Base-by-base conservation (phyloP, 2,329 filamentous ascomycete genomes). In the Penicillium paneum region DNA sequence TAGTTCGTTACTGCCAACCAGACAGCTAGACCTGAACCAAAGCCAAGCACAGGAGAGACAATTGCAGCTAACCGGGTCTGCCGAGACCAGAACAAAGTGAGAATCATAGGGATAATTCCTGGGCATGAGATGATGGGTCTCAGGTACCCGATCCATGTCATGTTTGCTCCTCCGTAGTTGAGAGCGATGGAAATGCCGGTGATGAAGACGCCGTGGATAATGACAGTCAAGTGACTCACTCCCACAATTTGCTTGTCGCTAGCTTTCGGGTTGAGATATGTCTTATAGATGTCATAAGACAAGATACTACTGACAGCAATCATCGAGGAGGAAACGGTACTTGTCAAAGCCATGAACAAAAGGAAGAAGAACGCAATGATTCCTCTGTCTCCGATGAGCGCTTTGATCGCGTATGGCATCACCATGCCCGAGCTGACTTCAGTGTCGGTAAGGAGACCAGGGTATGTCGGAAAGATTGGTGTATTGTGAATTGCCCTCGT, bases 291-390 rank as follows among this genome's bases (percentile, higher is more conserved):
- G 56, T 81, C 78, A 46, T 79, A 75, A 5, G 77, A 78, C 8
- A 81, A 65, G 40, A 81, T 80, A 52, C 75, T 78, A 66, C 74
- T 78, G 21, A 80, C 78, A 1, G 79, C 79, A 44, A 81, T 81
- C 71, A 80, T 76, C 5, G 74, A 77, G 0, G 79, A 79, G 0
- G 77, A 79, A 0, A 80, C 72, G 0, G 78, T 80, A 48, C 74
- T 78, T 0, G 79, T 81, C 26, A 81, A 61, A 4, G 79, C 77
- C 79, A 81, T 81, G 65, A 81, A 81, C 1, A 80, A 65, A 8
- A 81, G 67, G 0, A 81, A 70, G 15, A 81, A 74, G 44, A 78
- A 74, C 2, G 70, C 78, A 3, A 71, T 68, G 10, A 75, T 75
- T 0, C 75, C 78, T 10, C 70, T 68, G 39, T 69, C 67, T 6